Evolutionary conservation across 164 flowering plant genomes (phyloP), one percentile per base, ranked within the genome.

Genomic region (Aristolochia californica): DNA sequence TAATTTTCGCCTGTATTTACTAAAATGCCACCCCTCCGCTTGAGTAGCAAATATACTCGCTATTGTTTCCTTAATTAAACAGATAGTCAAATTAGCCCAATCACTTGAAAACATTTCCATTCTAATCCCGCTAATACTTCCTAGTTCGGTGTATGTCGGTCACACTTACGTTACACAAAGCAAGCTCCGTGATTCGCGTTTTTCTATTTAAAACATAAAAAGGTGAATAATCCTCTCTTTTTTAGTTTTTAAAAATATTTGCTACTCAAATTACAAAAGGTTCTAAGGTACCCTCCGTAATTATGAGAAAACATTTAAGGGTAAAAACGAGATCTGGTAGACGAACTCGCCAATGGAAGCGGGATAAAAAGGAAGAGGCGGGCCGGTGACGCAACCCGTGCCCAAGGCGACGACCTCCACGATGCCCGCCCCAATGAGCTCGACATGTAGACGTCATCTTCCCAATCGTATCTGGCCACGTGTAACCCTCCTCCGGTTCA

Each of bases 371-470:
- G 40, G 40, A 45, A 49, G 54, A 28, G 49, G 55, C 62, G 48
- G 63, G 50, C 43, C 51, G 49, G 40, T 61, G 55, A 61, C 63
- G 63, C 63, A 43, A 60, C 57, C 56, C 57, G 23, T 24, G 56
- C 51, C 64, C 50, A 10, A 24, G 40, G 56, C 40, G 58, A 61
- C 64, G 57, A 61, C 64, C 51, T 53, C 12, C n/a, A 44, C 64
- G 58, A 61, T 26, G 58, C 58, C 17, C 57, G 44, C 52, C 21
- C 64, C 64, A 45, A 53, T 61, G 24, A 44, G 26, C 48, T 40
- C 27, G 34, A 60, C 48, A 17, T 55, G 30, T 13, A 44, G 58
- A 61, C 64, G 64, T 61, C 24, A 14, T 5, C 16, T 2, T 0
- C 8, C 64, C 64, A 61, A 18, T 54, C 10, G 27, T 5, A 22